Base-by-base conservation (phyloP, 306 rosid genomes). In the Ziziphus jujuba region DNA sequence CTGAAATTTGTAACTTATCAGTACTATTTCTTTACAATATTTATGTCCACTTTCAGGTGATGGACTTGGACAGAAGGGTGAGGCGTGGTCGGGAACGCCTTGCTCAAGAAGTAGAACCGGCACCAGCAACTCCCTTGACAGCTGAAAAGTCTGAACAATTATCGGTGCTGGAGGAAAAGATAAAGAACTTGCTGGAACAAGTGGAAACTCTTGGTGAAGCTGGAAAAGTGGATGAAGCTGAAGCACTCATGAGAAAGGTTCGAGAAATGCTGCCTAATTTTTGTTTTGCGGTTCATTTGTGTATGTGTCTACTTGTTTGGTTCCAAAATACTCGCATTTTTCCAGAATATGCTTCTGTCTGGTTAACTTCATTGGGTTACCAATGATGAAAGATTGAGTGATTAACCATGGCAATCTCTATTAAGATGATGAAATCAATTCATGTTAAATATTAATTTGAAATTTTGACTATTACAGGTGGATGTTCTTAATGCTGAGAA, bases 191-290 rank as follows among this genome's bases (percentile, higher is more conserved):
- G 66, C 85, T 95, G 66, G 99, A 95, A 64, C 99, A 90, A 74
- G 99, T 85, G 75, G 99, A 95, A 79, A 76, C 95, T 51, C 95
- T 95, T 59, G 99, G 99, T 74, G 99, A 91, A 82, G 93, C 99
- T 66, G 99, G 99, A 72, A 95, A 95, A 80, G 97, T 95, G 77
- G 99, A 95, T 75, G 99, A 95, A 85, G 99, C 99, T 75, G 99
- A 90, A 82, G 99, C 99, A 54, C 86, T 90, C 20, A 95, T 95
- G 99, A 88, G 99, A 79, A 95, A 87, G 98, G 97, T 93, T 56
- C 75, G 9, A 16, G 21, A 50, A 9, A 50, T 20, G 47, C 60
- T 51, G 66, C 69, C 69, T 52, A 51, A 25, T n/a, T 67, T 68
- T 56, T 54, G 17, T 25, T 48, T 10, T 63, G 21, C 6, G 21